phyloP scores from a whole-genome alignment of 257 asterid species.

The Echites panduratus region DNA sequence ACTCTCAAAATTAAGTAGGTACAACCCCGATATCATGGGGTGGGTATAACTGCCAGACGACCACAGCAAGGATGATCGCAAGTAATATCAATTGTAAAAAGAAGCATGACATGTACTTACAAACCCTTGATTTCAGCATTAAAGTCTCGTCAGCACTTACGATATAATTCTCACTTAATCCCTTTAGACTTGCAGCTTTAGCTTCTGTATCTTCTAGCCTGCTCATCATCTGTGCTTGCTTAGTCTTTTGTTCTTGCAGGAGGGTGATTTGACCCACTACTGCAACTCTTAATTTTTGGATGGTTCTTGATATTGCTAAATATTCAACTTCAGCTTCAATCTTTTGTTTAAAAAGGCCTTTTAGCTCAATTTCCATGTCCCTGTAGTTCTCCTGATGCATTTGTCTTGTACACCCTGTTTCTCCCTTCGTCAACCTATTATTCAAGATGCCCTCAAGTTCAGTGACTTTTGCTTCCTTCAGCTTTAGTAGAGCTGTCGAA shows the following conservation, averaged over 20 bases:
- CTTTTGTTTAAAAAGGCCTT: conserved; percentile 51
- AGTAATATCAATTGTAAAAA: conserved; percentile 48
- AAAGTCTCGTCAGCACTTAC: conserved; percentile 33
- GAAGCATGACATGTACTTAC: conserved; percentile 47
- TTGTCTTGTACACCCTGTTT: conserved; percentile 17
- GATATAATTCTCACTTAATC: conserved; percentile 33
- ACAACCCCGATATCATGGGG: conserved; percentile 38
- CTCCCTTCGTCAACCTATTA: conserved; percentile 17
- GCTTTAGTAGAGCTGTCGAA: conserved; percentile 17
- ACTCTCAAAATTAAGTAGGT: conserved; percentile 52
- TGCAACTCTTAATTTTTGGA: conserved; percentile 40
- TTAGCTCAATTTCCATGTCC: conserved; percentile 41
- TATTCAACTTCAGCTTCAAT: conserved; percentile 72
- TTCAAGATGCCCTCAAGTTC: conserved; percentile 27
- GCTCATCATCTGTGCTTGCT: conserved; percentile 40
- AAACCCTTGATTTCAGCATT: conserved; percentile 39
- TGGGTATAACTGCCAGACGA: conserved; percentile 29
- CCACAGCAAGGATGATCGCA: conserved; percentile 23
- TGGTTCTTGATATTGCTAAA: conserved; percentile 39
- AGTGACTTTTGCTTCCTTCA: conserved; percentile 23
- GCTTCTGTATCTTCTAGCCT: conserved; percentile 40
- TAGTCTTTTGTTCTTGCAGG: conserved; percentile 47
- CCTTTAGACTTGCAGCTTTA: conserved; percentile 46
- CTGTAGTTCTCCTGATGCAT: conserved; percentile 17
- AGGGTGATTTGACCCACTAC: conserved; percentile 40